Percentiles rank a stretch among this genome's conserved stretches.
phyloP scores from a whole-genome alignment of 129 eudicot species.

The carrot (Daucus carota) region DH1_v3.0 NC_030388.2:16467501-16468000 shows the following conservation, averaged over 20 bases:
- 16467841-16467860: background rate
- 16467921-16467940: background rate
- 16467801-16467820: background rate
- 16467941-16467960: background rate
- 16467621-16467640: constrained; percentile 24
- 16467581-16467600: constrained; percentile 15
- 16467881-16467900: background rate
- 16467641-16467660: constrained; percentile 29
- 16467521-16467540: constrained; percentile 53
- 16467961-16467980: background rate
- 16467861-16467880: background rate
- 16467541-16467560: constrained; percentile 31
- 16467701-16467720: background rate
- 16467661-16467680: constrained; percentile 37
- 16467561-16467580: constrained; percentile 30
- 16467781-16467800: constrained; percentile 9
- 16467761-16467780: background rate
- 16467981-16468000: too few relatives aligned
- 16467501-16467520: constrained; percentile 58
- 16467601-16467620: constrained; percentile 31
- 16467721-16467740: background rate
- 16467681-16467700: background rate
- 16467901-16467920: background rate
- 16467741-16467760: background rate
- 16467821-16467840: background rate